Conservation (phyloP, 2,329 filamentous ascomycete genomes). For the Davidsoniella virescens region DNA sequence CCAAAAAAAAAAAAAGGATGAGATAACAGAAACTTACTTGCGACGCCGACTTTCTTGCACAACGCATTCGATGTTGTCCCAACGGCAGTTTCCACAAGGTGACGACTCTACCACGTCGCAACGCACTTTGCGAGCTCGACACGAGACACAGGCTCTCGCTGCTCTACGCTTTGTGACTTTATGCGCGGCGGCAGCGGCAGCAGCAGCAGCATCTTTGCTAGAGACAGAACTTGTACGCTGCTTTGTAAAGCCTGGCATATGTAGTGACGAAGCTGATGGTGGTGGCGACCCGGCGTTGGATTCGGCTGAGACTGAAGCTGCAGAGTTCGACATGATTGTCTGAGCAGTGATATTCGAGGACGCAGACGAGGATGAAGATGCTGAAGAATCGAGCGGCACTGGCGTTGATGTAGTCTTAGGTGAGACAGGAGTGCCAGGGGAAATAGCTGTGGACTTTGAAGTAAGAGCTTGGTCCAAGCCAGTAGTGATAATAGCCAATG, state of each 20-base stretch:
- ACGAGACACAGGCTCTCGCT: slow-evolving; percentile 81
- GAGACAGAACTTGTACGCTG: slow-evolving; percentile 4
- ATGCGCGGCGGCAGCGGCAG: slow-evolving; percentile 20
- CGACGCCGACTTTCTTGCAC: slow-evolving; percentile 70
- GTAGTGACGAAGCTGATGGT: too few relatives aligned
- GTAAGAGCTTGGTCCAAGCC: too few relatives aligned
- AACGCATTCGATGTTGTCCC: slow-evolving; percentile 63
- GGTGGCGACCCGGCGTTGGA: too few relatives aligned
- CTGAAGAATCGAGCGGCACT: neutral
- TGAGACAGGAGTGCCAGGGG: too few relatives aligned
- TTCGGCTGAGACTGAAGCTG: neutral
- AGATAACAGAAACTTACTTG: slow-evolving; percentile 43
- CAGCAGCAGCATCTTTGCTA: slow-evolving; percentile 20
- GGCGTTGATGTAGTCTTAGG: neutral
- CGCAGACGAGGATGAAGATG: neutral
- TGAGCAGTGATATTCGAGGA: neutral
- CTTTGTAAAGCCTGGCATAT: neutral
- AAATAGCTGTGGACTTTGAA: too few relatives aligned
- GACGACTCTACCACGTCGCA: slow-evolving; percentile 85
- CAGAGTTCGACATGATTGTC: neutral
- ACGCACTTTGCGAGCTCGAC: slow-evolving; percentile 75
- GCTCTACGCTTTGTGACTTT: slow-evolving; percentile 62
- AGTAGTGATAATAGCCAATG: neutral
- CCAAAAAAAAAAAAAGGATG: slow-evolving; percentile 1
- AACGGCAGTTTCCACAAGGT: slow-evolving; percentile 74